phyloP scores from a whole-genome alignment of 495 filamentous ascomycete species.

The Daldinia decipiens region DNA sequence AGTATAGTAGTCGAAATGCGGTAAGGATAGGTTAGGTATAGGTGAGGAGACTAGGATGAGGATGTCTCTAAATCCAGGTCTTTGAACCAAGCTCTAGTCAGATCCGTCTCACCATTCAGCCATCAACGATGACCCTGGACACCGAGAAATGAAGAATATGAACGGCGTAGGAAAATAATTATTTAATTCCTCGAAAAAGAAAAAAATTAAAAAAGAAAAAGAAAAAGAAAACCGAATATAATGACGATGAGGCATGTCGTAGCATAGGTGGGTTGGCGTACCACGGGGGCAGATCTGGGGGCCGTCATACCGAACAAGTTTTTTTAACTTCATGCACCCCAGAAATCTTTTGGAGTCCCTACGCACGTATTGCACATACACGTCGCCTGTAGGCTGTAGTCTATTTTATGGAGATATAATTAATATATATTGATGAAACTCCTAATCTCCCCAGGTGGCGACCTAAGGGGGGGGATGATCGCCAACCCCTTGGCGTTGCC shows the following conservation, averaged over 20 bases:
- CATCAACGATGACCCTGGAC: not conserved
- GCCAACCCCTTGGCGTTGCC: constrained; percentile 10
- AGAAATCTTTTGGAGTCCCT: constrained; percentile 29
- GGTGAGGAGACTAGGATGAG: constrained; percentile 17
- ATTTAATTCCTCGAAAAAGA: not conserved
- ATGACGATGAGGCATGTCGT: constrained; percentile 14
- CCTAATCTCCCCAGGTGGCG: constrained; percentile 8
- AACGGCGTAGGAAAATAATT: not conserved
- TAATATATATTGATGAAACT: constrained; percentile 25
- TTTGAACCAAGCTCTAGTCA: constrained; percentile 10
- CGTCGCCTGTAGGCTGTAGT: constrained; percentile 38
- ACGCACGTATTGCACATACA: constrained; percentile 15
- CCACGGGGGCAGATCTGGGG: constrained; percentile 32
- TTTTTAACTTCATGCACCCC: constrained; percentile 39
- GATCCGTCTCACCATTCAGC: constrained; percentile 25
- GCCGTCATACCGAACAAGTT: constrained; percentile 30
- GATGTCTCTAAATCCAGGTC: constrained; percentile 15
- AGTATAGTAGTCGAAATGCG: constrained; percentile 14
- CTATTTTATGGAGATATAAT: constrained; percentile 43
- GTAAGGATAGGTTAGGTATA: constrained; percentile 17
- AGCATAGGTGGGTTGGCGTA: constrained; percentile 33
- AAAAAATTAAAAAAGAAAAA: not conserved
- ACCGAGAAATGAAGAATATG: not conserved
- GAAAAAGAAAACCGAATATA: not conserved
- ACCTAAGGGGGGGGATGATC: not conserved